Conservation (phyloP, 768 basidiomycete species). For the Xerocomellus intermedius region DNA sequence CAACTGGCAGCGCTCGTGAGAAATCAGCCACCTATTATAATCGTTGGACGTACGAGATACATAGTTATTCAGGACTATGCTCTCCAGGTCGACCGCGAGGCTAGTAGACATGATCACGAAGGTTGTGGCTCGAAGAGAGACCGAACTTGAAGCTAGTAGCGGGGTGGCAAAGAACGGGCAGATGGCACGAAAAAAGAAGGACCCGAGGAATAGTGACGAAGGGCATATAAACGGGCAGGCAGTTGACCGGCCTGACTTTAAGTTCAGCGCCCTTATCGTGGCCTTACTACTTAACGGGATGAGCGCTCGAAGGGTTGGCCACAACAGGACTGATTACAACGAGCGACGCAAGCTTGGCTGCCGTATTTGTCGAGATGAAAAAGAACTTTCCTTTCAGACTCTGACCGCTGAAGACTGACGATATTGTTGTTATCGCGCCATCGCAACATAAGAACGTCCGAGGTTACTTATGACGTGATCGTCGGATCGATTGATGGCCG, state of each 20-base stretch:
- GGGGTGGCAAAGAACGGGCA: neutral
- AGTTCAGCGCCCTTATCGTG: neutral
- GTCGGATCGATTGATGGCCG: no score
- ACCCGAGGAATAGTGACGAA: neutral
- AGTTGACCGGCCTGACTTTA: neutral
- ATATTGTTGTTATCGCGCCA: no score
- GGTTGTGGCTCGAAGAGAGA: neutral
- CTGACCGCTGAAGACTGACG: no score
- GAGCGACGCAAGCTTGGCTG: no score
- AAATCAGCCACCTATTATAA: neutral
- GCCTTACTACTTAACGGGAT: no score
- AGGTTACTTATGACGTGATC: no score
- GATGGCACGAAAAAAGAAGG: neutral
- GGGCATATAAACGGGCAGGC: neutral
- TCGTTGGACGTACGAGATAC: neutral
- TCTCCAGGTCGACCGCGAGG: neutral
- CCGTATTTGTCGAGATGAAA: no score
- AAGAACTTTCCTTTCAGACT: no score
- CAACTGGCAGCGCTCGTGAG: neutral
- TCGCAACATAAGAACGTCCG: no score
- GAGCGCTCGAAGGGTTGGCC: no score
- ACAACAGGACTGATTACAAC: no score
- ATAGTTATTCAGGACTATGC: conserved; percentile 7
- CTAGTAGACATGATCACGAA: conserved; percentile 1
- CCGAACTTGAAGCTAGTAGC: neutral